Evolutionary conservation across 2,329 filamentous ascomycete genomes (phyloP).

Genomic region (Nemania sp.): DNA sequence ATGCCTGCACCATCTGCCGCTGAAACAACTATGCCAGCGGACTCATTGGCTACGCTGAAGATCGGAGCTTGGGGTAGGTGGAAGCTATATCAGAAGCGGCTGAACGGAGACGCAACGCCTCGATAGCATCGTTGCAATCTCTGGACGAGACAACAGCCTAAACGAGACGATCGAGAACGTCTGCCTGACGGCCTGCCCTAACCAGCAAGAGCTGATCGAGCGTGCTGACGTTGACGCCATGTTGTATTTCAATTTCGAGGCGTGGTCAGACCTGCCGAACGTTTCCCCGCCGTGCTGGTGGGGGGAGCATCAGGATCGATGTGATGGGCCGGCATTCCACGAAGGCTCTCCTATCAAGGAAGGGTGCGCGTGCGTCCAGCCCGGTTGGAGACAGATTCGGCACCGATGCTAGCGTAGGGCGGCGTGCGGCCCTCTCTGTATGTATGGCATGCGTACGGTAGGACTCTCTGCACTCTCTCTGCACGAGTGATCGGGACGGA

Average conservation of each 20-base stretch:
- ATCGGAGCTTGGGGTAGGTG: slow-evolving; percentile 19
- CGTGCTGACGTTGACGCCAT: slow-evolving; percentile 1
- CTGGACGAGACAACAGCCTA: slow-evolving; percentile 20
- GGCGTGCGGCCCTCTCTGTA: slow-evolving; percentile 12
- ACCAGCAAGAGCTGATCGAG: slow-evolving; percentile 2
- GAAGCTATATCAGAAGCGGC: slow-evolving; percentile 20
- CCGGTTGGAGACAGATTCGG: slow-evolving; percentile 14
- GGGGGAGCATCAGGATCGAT: slow-evolving; percentile 16
- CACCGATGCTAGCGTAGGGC: slow-evolving; percentile 8
- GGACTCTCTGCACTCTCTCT: too few species aligned
- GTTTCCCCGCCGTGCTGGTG: slow-evolving; percentile 4
- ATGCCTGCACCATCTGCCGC: slow-evolving; percentile 21
- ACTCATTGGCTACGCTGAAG: slow-evolving; percentile 13
- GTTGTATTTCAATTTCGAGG: slow-evolving; percentile 24
- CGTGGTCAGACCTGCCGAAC: slow-evolving; percentile 13
- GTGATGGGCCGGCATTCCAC: slow-evolving; percentile 10
- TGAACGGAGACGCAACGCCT: slow-evolving; percentile 19
- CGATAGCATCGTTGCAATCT: slow-evolving; percentile 13
- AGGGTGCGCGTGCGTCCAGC: not conserved
- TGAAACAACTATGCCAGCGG: slow-evolving; percentile 11
- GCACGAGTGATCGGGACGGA: slow-evolving; percentile 10
- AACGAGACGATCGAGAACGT: slow-evolving; percentile 3
- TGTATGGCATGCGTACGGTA: too few species aligned
- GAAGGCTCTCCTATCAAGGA: not conserved
- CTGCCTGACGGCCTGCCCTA: slow-evolving; percentile 1